These are phyloP conservation scores for Gossypium lobatum DNA, from an alignment of 441 rosid species.

Conservation along the genomic window DNA sequence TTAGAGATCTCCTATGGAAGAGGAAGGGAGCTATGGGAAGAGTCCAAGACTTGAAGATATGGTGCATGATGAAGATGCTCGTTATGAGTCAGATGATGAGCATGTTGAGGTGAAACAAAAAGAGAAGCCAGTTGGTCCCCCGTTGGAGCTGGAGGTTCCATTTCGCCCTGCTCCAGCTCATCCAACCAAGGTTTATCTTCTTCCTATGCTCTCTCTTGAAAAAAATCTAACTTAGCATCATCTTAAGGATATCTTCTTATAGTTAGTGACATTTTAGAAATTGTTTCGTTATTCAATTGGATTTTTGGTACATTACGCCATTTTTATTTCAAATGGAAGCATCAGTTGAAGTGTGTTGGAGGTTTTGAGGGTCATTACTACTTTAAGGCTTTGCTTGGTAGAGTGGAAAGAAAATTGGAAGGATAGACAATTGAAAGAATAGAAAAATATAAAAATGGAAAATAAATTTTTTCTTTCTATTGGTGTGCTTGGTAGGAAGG, in stretches of 20 bases:
- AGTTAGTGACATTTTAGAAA: not conserved
- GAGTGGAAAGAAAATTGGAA: too few species aligned
- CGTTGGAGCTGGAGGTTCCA: conserved; percentile 82
- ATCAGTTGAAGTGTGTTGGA: not conserved
- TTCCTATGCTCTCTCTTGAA: conserved; percentile 1
- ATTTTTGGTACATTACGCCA: not conserved
- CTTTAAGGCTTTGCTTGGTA: not conserved
- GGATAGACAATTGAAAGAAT: too few species aligned
- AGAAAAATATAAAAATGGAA: too few species aligned
- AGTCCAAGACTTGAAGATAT: conserved; percentile 63
- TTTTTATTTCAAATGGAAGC: not conserved
- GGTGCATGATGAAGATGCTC: conserved; percentile 72
- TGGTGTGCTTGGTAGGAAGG: too few species aligned
- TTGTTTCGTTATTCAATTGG: not conserved
- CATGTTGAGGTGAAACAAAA: conserved; percentile 60
- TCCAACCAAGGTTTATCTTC: conserved; percentile 52
- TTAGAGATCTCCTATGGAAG: conserved; percentile 75
- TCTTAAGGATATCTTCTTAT: not conserved
- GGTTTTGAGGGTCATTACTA: not conserved
- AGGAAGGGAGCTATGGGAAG: conserved; percentile 72
- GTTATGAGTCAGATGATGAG: conserved; percentile 82
- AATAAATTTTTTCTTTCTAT: too few species aligned
- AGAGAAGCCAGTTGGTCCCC: conserved; percentile 90
- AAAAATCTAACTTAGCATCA: not conserved
- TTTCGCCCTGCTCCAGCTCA: conserved; percentile 76